Evolutionary conservation across 1,139 yeast species (phyloP).

Genomic region (Saccharomyces pastorianus): DNA sequence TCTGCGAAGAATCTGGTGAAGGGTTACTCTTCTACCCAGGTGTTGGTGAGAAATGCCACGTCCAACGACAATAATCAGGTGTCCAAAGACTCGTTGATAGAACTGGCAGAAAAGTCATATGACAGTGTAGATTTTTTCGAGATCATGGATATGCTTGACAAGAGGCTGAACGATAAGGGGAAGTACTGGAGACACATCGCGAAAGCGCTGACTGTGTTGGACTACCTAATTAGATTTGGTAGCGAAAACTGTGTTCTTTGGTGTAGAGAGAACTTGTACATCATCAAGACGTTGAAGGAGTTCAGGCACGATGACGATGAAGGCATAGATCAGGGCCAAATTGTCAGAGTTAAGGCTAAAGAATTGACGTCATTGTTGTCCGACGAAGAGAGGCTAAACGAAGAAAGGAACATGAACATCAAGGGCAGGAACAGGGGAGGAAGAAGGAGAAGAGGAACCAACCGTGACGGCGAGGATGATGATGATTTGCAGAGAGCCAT

Average conservation of each 20-base stretch:
- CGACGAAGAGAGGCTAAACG: conserved; percentile 76
- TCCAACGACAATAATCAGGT: conserved; percentile 87
- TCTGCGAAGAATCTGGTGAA: conserved; percentile 87
- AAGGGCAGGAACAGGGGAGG: conserved; percentile 25
- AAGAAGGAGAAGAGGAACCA: conserved; percentile 30
- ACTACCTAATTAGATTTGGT: conserved; percentile 78
- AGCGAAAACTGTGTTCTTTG: conserved; percentile 87
- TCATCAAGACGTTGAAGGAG: conserved; percentile 85
- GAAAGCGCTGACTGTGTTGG: conserved; percentile 79
- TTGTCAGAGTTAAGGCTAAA: conserved; percentile 83
- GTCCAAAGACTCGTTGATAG: conserved; percentile 72
- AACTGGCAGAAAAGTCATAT: conserved; percentile 66
- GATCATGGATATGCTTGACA: conserved; percentile 91
- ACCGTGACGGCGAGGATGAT: conserved; percentile 39
- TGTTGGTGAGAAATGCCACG: conserved; percentile 86
- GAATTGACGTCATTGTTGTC: conserved; percentile 71
- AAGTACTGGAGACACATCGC: conserved; percentile 97
- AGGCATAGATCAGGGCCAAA: conserved; percentile 81
- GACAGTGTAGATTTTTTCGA: conserved; percentile 73
- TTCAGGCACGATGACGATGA: conserved; percentile 76
- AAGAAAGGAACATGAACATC: conserved; percentile 53
- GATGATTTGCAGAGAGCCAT: conserved; percentile 78
- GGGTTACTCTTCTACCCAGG: conserved; percentile 83
- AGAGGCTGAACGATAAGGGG: conserved; percentile 90
- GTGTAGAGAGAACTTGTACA: conserved; percentile 85